Percentiles rank a stretch among this genome's conserved stretches.
These are phyloP conservation scores for Stromatinia cepivora DNA, from an alignment of 2,329 filamentous ascomycete genomes.

Conservation along the genomic window DNA sequence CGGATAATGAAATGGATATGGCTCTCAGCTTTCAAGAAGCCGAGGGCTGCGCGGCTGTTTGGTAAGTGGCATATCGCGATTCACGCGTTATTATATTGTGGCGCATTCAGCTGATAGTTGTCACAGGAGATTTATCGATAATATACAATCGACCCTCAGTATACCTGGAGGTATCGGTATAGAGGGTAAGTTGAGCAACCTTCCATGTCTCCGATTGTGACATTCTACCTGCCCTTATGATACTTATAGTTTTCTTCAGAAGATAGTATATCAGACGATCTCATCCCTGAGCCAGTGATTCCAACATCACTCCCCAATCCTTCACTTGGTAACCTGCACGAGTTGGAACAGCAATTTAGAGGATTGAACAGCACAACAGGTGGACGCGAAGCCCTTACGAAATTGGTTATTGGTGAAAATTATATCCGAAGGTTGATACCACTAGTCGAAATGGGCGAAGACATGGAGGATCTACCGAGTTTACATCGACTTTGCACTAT, in stretches of 20 bases:
- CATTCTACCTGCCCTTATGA: neutral
- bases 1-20: conserved; percentile 84
- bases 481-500: conserved; percentile 94
- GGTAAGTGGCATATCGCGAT: conserved; percentile 55
- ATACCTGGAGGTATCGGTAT: conserved; percentile 64
- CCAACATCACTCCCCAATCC: conserved; percentile 75
- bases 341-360: conserved; percentile 84
- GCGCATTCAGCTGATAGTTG: conserved; percentile 23
- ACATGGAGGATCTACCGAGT: conserved; percentile 82
- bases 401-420: conserved; percentile 80
- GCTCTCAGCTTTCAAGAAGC: conserved; percentile 97
- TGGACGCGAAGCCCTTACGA: conserved; percentile 82
- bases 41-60: conserved; percentile 89
- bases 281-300: conserved; percentile 69
- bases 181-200: conserved; percentile 13
- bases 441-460: conserved; percentile 84
- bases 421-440: conserved; percentile 87
- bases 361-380: conserved; percentile 70
- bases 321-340: conserved; percentile 76
- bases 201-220: neutral
- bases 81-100: neutral
- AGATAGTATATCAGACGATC: conserved; percentile 84
- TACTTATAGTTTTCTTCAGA: conserved; percentile 50
- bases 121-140: conserved; percentile 83
- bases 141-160: conserved; percentile 69